A percentile compares a stretch with the other conserved stretches of the same genome.
These are phyloP conservation scores for Mortierella hygrophila DNA, from an alignment of 192 early-diverging fungal genomes.

Conservation along the genomic window DNA sequence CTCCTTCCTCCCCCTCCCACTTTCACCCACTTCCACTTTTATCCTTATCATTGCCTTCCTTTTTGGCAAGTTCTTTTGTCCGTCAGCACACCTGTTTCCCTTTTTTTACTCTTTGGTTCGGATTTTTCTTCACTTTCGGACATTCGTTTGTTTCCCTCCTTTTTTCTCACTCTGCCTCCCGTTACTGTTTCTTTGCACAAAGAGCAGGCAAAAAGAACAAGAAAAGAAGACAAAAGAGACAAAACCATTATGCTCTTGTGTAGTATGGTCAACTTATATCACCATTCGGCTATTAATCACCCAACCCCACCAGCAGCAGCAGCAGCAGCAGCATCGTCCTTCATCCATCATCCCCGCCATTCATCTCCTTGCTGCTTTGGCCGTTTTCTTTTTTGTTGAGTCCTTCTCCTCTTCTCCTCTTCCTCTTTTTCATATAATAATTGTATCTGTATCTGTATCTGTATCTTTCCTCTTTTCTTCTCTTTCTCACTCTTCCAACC, in stretches of 20 bases:
- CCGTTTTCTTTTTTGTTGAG: conserved; percentile 3
- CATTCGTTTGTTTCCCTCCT: background rate
- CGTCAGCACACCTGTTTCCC: background rate
- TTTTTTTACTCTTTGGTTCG: background rate
- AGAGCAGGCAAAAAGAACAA: background rate
- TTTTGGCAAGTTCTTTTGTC: background rate
- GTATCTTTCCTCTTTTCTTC: background rate
- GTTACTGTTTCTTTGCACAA: background rate
- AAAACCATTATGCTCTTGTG: background rate
- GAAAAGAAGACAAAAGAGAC: background rate
- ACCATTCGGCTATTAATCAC: background rate
- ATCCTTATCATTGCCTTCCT: background rate
- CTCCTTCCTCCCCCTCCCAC: background rate
- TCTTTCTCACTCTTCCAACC: background rate
- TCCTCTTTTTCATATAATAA: background rate
- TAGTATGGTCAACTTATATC: background rate
- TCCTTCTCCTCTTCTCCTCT: background rate
- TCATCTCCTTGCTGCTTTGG: background rate
- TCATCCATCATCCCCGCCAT: background rate
- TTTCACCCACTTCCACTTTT: background rate
- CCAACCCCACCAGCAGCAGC: background rate
- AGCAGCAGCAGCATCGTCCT: background rate
- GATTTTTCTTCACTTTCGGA: conserved; percentile 4
- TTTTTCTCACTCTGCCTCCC: conserved; percentile 1
- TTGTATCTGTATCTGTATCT: background rate